Conservation (phyloP, 2,329 filamentous ascomycete species). For the Neopestalotiopsis sp. region DNA sequence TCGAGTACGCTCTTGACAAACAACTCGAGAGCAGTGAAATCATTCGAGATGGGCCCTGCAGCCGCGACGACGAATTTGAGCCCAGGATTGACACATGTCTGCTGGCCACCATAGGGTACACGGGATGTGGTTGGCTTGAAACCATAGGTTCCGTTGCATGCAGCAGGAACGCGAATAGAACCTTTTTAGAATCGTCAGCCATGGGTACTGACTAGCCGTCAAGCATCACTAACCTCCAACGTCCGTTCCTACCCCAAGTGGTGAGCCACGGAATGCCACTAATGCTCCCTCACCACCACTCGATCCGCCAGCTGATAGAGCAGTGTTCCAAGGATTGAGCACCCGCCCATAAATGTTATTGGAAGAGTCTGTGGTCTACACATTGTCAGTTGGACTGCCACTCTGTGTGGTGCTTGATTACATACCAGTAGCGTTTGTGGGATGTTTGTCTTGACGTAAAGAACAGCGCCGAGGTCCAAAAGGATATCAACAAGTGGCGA, state of each 20-base stretch:
- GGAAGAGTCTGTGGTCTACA: conserved; percentile 38
- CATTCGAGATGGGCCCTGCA: conserved; percentile 49
- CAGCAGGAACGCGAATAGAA: conserved; percentile 37
- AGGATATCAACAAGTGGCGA: conserved; percentile 47
- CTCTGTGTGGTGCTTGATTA: background rate
- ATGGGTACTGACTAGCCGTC: background rate
- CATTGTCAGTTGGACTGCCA: background rate
- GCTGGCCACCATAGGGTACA: conserved; percentile 5
- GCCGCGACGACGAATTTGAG: conserved; percentile 31
- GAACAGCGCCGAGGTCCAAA: conserved; percentile 51
- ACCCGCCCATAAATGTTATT: conserved; percentile 49
- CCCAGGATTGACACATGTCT: background rate
- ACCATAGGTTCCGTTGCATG: conserved; percentile 37
- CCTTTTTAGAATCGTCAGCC: conserved; percentile 22
- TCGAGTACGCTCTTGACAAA: conserved; percentile 47
- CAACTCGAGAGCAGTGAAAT: conserved; percentile 44
- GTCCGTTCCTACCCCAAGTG: conserved; percentile 29
- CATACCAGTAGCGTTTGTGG: conserved; percentile 56
- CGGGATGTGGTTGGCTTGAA: conserved; percentile 33
- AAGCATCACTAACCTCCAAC: conserved; percentile 18
- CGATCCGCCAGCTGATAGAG: conserved; percentile 39
- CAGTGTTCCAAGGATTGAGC: conserved; percentile 44
- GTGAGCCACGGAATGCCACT: conserved; percentile 25
- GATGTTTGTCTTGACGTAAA: conserved; percentile 60
- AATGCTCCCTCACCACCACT: conserved; percentile 39